Percentiles rank a stretch among this genome's conserved stretches.
Conservation (phyloP, 202 grass and related monocot genomes). For the Tripidium arundinaceum region DNA sequence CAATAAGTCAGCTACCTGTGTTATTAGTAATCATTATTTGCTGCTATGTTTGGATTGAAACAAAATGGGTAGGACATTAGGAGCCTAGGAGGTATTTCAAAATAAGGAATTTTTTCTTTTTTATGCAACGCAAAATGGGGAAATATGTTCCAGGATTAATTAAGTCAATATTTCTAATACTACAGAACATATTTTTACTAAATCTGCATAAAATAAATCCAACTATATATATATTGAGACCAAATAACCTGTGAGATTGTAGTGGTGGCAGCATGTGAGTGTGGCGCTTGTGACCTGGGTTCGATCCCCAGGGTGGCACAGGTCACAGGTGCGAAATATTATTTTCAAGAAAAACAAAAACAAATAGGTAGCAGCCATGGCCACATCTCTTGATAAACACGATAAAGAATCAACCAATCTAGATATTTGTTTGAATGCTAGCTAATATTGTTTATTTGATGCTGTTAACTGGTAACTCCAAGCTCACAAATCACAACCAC, state of each 20-base stretch:
- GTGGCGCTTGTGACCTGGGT: background rate
- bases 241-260: background rate
- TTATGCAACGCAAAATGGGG: background rate
- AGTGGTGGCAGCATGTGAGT: background rate
- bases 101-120: background rate
- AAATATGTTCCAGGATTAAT: background rate
- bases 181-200: background rate
- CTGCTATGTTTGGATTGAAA: background rate
- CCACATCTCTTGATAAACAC: too few relatives aligned
- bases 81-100: background rate
- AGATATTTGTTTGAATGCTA: background rate
- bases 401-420: too few relatives aligned
- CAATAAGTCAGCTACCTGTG: background rate
- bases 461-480: background rate
- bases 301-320: background rate
- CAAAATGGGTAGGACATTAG: background rate
- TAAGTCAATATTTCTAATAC: background rate
- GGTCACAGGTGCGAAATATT: background rate
- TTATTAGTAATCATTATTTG: background rate
- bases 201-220: background rate
- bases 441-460: constrained; percentile 4
- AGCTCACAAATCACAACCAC: background rate
- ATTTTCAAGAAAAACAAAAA: background rate
- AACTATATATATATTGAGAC: background rate
- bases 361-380: too few relatives aligned